Evolutionary conservation across 1,139 yeast species (phyloP).

Genomic region (Lodderomyces metapsilosis): DNA sequence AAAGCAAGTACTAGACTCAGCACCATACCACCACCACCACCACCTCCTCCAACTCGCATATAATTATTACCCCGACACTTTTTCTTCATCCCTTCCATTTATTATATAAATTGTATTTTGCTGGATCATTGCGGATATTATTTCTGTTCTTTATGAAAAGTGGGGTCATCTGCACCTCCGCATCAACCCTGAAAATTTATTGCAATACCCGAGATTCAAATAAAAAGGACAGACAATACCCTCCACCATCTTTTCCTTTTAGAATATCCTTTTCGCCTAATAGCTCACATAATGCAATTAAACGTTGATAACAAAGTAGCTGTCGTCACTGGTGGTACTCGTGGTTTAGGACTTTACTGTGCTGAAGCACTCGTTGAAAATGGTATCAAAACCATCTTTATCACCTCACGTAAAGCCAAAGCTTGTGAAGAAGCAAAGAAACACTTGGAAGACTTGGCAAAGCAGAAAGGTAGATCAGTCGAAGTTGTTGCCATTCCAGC

Average conservation of each 20-base stretch:
- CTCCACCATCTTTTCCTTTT: not conserved
- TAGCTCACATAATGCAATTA: not conserved
- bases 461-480: slow-evolving; percentile 40
- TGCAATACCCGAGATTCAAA: not conserved
- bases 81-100: not conserved
- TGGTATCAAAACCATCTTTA: slow-evolving; percentile 63
- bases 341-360: slow-evolving; percentile 71
- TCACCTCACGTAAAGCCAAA: slow-evolving; percentile 63
- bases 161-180: not conserved
- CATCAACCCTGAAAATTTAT: not conserved
- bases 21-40: too few species aligned
- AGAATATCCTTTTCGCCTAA: not conserved
- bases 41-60: too few species aligned
- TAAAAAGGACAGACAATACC: not conserved
- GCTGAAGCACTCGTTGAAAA: slow-evolving; percentile 64
- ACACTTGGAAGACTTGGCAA: slow-evolving; percentile 48
- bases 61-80: not conserved
- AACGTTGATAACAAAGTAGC: slow-evolving; percentile 66
- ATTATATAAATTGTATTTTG: not conserved
- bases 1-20: too few species aligned
- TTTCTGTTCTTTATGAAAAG: not conserved
- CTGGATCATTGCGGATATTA: not conserved
- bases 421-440: slow-evolving; percentile 64
- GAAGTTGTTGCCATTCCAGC: slow-evolving; percentile 57
- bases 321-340: slow-evolving; percentile 75